These are phyloP conservation scores for Nicotiana knightiana DNA, from an alignment of 257 asterid species.

Conservation along the genomic window DNA sequence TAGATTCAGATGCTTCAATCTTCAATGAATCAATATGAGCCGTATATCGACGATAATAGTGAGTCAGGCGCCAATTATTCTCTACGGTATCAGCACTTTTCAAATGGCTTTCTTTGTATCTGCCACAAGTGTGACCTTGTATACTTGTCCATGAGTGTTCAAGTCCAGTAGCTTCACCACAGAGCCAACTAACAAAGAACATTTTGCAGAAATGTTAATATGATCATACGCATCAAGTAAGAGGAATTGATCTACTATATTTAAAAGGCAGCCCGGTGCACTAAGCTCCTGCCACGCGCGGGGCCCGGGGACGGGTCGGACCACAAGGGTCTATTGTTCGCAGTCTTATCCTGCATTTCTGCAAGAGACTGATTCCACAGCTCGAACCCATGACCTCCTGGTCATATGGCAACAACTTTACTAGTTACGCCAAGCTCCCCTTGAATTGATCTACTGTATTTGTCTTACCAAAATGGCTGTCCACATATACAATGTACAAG, in stretches of 20 bases:
- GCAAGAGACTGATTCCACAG: no score
- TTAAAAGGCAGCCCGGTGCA: no score
- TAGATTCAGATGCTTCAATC: constrained; percentile 27
- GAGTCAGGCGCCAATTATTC: constrained; percentile 36
- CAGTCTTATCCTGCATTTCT: background rate
- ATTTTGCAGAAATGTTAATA: background rate
- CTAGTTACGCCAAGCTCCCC: no score
- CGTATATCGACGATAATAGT: constrained; percentile 36
- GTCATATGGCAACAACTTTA: no score
- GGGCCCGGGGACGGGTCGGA: no score
- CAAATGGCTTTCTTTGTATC: constrained; percentile 24
- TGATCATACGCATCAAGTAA: background rate
- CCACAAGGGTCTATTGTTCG: no score
- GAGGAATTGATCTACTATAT: background rate
- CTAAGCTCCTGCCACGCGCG: no score
- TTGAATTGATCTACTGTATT: no score
- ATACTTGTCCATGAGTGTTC: constrained; percentile 28
- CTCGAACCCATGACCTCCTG: no score
- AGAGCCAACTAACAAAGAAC: constrained; percentile 43
- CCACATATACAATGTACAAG: constrained; percentile 41
- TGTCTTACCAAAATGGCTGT: constrained; percentile 50
- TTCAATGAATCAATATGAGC: constrained; percentile 43
- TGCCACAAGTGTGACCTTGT: constrained; percentile 42
- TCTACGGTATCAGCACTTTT: constrained; percentile 17
- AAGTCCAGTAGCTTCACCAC: constrained; percentile 49